phyloP scores from a whole-genome alignment of 192 early-diverging fungal genomes.

The Oehlia diaphana region DNA sequence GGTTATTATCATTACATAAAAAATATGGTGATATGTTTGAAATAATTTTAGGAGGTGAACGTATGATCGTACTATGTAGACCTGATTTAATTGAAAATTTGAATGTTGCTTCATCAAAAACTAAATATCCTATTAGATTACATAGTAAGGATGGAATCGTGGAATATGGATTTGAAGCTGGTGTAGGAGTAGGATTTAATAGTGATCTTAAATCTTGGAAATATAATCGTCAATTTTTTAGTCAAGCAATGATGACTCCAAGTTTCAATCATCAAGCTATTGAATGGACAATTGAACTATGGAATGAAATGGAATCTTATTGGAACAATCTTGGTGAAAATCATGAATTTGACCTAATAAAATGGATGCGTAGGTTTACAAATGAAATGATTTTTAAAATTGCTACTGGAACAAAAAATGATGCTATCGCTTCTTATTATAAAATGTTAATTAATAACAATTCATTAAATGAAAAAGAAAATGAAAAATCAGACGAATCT shows the following conservation, averaged over 20 bases:
- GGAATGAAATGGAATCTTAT: neutral
- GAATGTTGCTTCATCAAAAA: neutral
- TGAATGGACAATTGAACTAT: neutral
- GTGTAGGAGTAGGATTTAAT: neutral
- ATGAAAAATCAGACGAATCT: no score
- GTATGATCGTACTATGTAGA: neutral
- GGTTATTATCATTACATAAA: no score
- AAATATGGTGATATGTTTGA: neutral
- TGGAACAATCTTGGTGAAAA: neutral
- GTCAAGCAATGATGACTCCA: neutral
- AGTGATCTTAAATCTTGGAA: neutral
- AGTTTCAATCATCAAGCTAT: neutral
- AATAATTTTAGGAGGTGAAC: neutral
- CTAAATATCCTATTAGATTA: neutral
- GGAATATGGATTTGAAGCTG: neutral
- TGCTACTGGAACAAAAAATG: neutral
- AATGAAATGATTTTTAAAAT: neutral
- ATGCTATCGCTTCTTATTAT: neutral
- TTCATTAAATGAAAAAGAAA: neutral
- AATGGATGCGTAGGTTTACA: neutral
- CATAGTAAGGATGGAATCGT: neutral
- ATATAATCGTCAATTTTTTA: constrained; percentile 8
- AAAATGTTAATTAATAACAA: neutral
- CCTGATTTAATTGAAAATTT: neutral
- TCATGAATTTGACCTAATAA: neutral